A percentile compares a stretch with the other conserved stretches of the same genome.
Evolutionary conservation across 305 asterid species (phyloP).

Genomic region (Rubia occidens): DNA sequence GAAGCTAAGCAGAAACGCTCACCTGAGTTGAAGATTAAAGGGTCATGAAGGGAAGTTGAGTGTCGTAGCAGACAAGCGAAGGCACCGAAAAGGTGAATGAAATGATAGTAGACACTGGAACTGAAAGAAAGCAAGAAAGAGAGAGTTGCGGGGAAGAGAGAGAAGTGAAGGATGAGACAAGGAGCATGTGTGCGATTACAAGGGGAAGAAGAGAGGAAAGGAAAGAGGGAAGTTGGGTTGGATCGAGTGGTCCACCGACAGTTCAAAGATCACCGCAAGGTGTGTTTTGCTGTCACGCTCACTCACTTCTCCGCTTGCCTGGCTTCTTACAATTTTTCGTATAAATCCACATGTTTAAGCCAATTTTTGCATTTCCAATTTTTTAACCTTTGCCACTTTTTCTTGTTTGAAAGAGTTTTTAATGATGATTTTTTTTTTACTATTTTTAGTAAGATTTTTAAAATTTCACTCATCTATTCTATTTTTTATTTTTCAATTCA

Average conservation of each 20-base stretch:
- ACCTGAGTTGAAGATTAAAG: conserved; percentile 30
- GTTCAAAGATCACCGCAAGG: conserved; percentile 12
- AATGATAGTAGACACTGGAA: neutral
- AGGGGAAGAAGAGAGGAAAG: neutral
- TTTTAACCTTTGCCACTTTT: too few species aligned
- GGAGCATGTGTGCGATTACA: conserved; percentile 11
- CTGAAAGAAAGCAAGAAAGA: neutral
- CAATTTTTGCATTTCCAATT: neutral
- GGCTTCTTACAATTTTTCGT: neutral
- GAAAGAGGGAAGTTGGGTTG: neutral
- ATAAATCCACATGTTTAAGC: neutral
- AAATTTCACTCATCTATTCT: too few species aligned
- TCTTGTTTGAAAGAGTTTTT: too few species aligned
- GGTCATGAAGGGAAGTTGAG: conserved; percentile 24
- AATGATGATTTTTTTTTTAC: too few species aligned
- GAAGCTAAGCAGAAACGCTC: neutral
- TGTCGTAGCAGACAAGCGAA: conserved; percentile 54
- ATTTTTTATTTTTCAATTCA: too few species aligned
- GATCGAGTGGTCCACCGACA: conserved; percentile 41
- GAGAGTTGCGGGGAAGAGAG: neutral
- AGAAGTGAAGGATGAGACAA: neutral
- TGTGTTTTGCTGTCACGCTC: conserved; percentile 14
- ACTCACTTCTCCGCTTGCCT: neutral
- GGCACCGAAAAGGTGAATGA: conserved; percentile 15
- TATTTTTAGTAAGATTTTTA: too few species aligned